These are phyloP conservation scores for Xerocomellus intermedius DNA, from an alignment of 768 basidiomycete species.

Conservation along the genomic window DNA sequence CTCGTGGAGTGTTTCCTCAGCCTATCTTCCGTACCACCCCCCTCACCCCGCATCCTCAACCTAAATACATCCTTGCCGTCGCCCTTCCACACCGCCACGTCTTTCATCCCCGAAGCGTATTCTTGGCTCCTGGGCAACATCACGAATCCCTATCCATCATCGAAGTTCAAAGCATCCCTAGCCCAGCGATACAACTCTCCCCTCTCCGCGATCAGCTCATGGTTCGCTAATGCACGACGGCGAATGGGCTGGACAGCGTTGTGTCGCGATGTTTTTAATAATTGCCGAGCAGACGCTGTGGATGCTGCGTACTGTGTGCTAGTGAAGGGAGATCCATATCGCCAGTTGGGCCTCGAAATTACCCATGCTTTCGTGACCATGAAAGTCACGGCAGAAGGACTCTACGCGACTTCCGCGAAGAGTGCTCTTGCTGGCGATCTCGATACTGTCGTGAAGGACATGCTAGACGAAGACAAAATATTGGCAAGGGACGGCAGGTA, in stretches of 20 bases:
- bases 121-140: constrained; percentile 46
- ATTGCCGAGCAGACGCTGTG: constrained; percentile 20
- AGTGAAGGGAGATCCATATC: constrained; percentile 13
- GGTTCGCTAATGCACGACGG: constrained; percentile 47
- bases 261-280: constrained; percentile 27
- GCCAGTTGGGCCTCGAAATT: background rate
- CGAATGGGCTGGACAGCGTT: constrained; percentile 52
- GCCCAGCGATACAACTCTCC: constrained; percentile 19
- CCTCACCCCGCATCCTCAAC: background rate
- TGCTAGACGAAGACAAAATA: constrained; percentile 13
- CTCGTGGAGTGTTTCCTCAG: background rate
- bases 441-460: constrained; percentile 31
- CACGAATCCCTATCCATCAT: constrained; percentile 50
- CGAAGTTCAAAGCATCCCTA: constrained; percentile 29
- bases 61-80: background rate
- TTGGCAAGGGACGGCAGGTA: background rate
- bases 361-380: constrained; percentile 29
- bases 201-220: constrained; percentile 37
- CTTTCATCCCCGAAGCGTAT: constrained; percentile 27
- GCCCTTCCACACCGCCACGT: background rate
- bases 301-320: constrained; percentile 27
- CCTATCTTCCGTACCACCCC: background rate
- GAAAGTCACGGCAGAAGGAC: constrained; percentile 24
- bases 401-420: constrained; percentile 29
- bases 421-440: constrained; percentile 32